Conservation (phyloP, 2,329 filamentous ascomycete species). For the Curvularia lunata region DNA sequence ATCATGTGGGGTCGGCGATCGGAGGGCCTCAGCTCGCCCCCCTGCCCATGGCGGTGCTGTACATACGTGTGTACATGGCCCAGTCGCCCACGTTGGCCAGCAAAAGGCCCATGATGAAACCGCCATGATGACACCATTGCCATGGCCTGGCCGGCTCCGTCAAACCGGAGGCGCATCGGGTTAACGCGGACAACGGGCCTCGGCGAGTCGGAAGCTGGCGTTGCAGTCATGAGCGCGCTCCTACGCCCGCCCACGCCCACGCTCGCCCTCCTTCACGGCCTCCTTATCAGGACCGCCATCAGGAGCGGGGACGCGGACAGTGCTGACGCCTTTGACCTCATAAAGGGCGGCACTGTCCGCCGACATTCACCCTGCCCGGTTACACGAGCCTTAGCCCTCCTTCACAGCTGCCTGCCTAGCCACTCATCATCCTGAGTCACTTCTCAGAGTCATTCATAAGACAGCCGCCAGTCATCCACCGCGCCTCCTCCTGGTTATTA, state of each 20-base stretch:
- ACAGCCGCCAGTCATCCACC: constrained; percentile 42
- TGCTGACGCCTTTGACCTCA: constrained; percentile 35
- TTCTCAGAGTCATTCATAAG: constrained; percentile 43
- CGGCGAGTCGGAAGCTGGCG: constrained; percentile 39
- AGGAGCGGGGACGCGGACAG: constrained; percentile 26
- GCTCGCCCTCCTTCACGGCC: constrained; percentile 8
- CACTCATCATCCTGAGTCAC: constrained; percentile 42
- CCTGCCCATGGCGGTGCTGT: no score
- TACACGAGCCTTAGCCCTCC: no score
- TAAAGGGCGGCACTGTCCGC: constrained; percentile 31
- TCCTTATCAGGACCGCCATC: constrained; percentile 37
- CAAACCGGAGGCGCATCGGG: constrained; percentile 36
- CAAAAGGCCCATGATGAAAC: constrained; percentile 44
- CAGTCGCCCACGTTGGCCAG: constrained; percentile 43
- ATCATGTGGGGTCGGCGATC: constrained; percentile 29
- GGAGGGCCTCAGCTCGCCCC: no score
- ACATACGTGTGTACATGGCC: no score
- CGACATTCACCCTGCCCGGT: not conserved
- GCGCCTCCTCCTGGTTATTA: constrained; percentile 41
- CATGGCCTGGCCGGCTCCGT: constrained; percentile 29
- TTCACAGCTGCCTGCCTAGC: constrained; percentile 17
- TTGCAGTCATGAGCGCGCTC: constrained; percentile 26
- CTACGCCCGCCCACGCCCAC: constrained; percentile 23
- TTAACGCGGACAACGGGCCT: constrained; percentile 33
- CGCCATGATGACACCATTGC: constrained; percentile 40